Evolutionary conservation across 129 eudicot genomes (phyloP), one percentile per base, ranked within the genome.

Genomic region (Escallonia herrerae): DNA sequence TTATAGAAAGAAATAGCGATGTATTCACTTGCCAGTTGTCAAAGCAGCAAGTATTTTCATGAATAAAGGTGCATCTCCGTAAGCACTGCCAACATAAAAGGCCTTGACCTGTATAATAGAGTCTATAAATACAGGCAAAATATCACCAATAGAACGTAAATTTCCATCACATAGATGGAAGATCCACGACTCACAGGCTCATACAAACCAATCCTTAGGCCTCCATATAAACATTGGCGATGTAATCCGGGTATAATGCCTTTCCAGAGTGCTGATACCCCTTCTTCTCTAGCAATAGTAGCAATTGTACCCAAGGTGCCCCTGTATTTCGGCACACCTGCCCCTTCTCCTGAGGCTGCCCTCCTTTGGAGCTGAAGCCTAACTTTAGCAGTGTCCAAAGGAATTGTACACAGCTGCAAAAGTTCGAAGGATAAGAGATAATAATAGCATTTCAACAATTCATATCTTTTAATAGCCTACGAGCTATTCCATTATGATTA

Each of bases 341-440:
- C 62, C 44, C 73, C 86, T 71, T 81, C 96, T 58, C 81, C 89
- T 10, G 43, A 2, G 38, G 71, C 52, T 13, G 81, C 77, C 78
- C 80, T 84, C 79, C 84, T 88, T 60, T 93, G 98, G 62, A 93
- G 91, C 77, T 93, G 98, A 68, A 93, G 96, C 80, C 98, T 80
- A 51, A 93, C 98, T 81, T 93, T 93, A 60, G 96, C 98, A 12
- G 89, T 88, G 78, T 93, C 98, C 64, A 93, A 73, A 65, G 98
- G 98, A 60, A 93, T 72, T 14, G 98, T 93, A 81, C 95, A 86
- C 64, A 93, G 64, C 98, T 93, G 86, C 82, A 74, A 67, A 69
- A 44, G 43, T 39, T 13, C 47, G 55, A 15, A 33, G 56, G 43
- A n/a, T 65, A 40, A 47, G 38, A 68, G 4, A 43, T n/a, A 56